phyloP scores from a whole-genome alignment of 192 early-diverging fungal species.

The Helicostylum pulchrum region DNA sequence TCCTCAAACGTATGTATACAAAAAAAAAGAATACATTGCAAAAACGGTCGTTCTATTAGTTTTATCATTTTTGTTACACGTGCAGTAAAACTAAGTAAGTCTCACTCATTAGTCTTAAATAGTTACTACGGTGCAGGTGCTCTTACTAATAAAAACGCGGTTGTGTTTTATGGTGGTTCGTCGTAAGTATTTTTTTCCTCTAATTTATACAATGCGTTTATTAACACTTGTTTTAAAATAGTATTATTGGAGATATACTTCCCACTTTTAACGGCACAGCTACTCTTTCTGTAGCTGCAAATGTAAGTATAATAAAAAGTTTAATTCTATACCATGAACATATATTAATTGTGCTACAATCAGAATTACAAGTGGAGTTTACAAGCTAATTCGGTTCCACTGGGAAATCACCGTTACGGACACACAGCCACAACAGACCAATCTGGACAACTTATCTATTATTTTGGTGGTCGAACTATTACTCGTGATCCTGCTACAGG shows the following conservation, averaged over 20 bases:
- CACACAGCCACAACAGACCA: slow-evolving; percentile 1
- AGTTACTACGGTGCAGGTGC: slow-evolving; percentile 7
- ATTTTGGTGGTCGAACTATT: slow-evolving; percentile 6
- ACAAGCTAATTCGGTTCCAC: no score
- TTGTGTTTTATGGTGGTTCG: slow-evolving; percentile 1
- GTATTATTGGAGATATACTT: background rate
- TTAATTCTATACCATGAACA: no score
- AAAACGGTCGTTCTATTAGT: no score
- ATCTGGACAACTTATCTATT: background rate
- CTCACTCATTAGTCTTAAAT: background rate
- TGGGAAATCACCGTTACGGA: background rate
- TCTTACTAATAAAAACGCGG: background rate
- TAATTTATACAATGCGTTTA: background rate
- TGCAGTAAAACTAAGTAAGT: no score
- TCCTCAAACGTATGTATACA: background rate
- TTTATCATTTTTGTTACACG: no score
- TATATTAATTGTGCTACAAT: background rate
- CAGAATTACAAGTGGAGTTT: background rate
- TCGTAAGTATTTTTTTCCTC: background rate
- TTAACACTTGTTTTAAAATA: background rate
- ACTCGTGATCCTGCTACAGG: background rate
- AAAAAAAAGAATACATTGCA: no score
- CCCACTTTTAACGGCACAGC: background rate
- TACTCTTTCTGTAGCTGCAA: background rate
- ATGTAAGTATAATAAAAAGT: no score